Evolutionary conservation across 148 eudicot species (phyloP), one percentile per base, ranked within the genome.

Genomic region (Nepenthes gracilis): DNA sequence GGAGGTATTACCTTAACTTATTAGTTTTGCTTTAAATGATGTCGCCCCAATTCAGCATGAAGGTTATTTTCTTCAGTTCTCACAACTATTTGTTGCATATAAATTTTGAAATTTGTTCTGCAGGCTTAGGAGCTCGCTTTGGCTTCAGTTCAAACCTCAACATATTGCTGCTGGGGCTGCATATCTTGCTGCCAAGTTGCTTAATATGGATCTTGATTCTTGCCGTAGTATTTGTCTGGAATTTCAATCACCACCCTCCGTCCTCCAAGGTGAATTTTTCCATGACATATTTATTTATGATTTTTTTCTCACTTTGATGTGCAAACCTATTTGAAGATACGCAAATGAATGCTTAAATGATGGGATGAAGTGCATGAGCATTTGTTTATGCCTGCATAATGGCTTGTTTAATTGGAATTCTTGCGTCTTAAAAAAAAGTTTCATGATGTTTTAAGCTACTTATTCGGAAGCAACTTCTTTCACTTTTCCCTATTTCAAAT

Each of bases 131-230:
- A 94, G 90, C 70, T 86, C 99, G 2, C 77, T 93, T 34, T 93
- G 98, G 95, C 95, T 93, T 56, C 98, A 93, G 62, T 93, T 86
- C 70, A 94, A 94, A 66, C 99, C 99, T 15, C 86, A 86, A 59
- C 90, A 94, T 72, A 94, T 94, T 66, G 99, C 99, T 71, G 97
- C 97, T 53, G 99, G 99, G 36, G 91, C 90, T 73, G 95, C 87
- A 54, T 86, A 81, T 68, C 86, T 89, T 70, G 97, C 99, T 70
- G 83, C 92, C 40, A 94, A 81, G 77, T 70, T 80, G 75, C 63
- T 94, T 55, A 89, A 83, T 67, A 69, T 89, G 80, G 84, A 84
- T 76, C 80, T 84, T 47, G 72, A 86, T 60, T 78, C 84, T 55
- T 85, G 74, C 73, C 77, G 75, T 37, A 67, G 66, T 71, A 70